phyloP scores from a whole-genome alignment of 768 basidiomycete species.

The Tubosaeta brunneosetosa region DNA sequence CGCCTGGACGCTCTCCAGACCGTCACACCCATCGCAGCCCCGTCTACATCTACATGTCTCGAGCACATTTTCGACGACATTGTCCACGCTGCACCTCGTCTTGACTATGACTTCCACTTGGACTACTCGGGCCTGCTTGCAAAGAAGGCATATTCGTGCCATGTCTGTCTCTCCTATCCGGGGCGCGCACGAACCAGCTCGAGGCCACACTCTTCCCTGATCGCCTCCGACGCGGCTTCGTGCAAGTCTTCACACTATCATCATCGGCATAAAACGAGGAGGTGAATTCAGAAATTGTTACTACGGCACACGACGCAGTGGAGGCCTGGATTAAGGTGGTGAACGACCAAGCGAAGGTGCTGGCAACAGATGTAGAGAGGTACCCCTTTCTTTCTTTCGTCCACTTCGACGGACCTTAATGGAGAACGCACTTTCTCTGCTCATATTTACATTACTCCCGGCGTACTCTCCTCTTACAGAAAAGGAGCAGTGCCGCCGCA shows the following conservation, averaged over 20 bases:
- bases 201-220: conserved; percentile 91
- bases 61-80: conserved; percentile 92
- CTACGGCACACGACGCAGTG: conserved; percentile 79
- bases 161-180: conserved; percentile 80
- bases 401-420: conserved; percentile 60
- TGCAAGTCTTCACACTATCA: conserved; percentile 82
- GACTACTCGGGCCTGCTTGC: conserved; percentile 78
- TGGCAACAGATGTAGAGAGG: conserved; percentile 37
- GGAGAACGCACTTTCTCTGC: conserved; percentile 70
- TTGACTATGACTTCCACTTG: conserved; percentile 94
- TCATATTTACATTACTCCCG: conserved; percentile 78
- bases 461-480: conserved; percentile 66
- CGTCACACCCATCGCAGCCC: conserved; percentile 77
- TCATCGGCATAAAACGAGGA: conserved; percentile 86
- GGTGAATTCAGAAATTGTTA: conserved; percentile 93
- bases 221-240: conserved; percentile 60
- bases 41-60: conserved; percentile 82
- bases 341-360: conserved; percentile 14
- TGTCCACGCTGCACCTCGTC: conserved; percentile 81
- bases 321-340: conserved; percentile 62
- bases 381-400: conserved; percentile 59
- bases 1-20: conserved; percentile 72
- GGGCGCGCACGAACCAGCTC: conserved; percentile 83
- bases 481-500: conserved; percentile 52
- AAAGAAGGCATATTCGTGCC: conserved; percentile 71